Evolutionary conservation across 495 filamentous ascomycete species (phyloP).

Genomic region (Hyaloscypha variabilis): DNA sequence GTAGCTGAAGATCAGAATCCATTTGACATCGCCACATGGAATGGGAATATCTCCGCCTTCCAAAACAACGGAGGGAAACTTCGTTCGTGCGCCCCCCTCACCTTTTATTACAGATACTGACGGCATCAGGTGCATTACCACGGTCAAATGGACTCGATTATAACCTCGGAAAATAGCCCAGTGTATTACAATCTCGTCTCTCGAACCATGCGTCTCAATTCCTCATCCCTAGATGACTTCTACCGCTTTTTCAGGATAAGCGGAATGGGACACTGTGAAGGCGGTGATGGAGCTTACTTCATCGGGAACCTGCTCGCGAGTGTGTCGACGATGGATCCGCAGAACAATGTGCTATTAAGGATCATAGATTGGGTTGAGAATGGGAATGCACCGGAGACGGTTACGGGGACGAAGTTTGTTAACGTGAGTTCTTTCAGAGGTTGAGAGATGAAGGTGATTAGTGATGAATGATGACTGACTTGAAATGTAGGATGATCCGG

Average conservation of each 20-base stretch:
- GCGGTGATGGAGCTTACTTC: slow-evolving; percentile 25
- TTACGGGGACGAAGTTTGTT: slow-evolving; percentile 46
- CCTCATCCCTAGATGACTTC: slow-evolving; percentile 36
- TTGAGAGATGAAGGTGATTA: slow-evolving; percentile 16
- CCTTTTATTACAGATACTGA: not conserved
- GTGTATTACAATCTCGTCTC: slow-evolving; percentile 50
- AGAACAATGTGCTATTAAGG: slow-evolving; percentile 49
- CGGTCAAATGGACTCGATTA: slow-evolving; percentile 50
- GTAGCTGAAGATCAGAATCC: slow-evolving; percentile 39
- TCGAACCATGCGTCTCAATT: slow-evolving; percentile 34
- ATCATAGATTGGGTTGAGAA: slow-evolving; percentile 58
- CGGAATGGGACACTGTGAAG: slow-evolving; percentile 39
- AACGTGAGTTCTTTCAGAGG: slow-evolving; percentile 35
- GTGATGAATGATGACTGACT: too few species aligned
- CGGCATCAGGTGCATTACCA: slow-evolving; percentile 47
- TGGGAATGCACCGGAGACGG: slow-evolving; percentile 37
- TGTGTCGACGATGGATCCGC: slow-evolving; percentile 19
- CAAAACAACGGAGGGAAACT: slow-evolving; percentile 53
- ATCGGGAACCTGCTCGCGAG: slow-evolving; percentile 42
- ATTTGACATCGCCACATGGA: slow-evolving; percentile 41
- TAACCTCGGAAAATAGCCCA: slow-evolving; percentile 43
- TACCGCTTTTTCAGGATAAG: slow-evolving; percentile 44
- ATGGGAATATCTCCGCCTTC: slow-evolving; percentile 52
- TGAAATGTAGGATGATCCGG: slow-evolving; percentile 24
- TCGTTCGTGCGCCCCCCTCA: slow-evolving; percentile 20